Base-by-base conservation (phyloP, 176 grass and related monocot species). In the Oryza glaberrima region DNA sequence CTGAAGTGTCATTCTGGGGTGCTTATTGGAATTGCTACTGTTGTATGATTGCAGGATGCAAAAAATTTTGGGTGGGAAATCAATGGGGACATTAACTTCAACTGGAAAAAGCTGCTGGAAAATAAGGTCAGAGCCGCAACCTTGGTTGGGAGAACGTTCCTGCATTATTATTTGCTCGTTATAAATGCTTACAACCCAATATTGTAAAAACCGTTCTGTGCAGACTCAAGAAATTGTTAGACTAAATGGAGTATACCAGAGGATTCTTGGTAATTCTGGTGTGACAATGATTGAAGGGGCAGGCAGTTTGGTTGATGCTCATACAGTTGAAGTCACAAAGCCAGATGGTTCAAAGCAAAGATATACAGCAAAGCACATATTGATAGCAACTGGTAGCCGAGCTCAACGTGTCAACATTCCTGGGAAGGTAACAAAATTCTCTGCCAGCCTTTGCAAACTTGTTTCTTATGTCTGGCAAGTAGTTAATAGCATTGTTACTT, bases 211-310 rank as follows among this genome's bases (percentile, higher is more conserved):
- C 32, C 13, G 13, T 14, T 4, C 69, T 9, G 41, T 69, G 6
- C 49, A 98, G 96, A 95, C 93, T 77, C 90, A 86, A 58, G 96
- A 98, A 88, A 98, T 98, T 63, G 86, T 86, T 28, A 93, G 93
- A 75, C 70, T 98, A 56, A 98, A 98, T 65, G 96, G 83, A 74
- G 52, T 98, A 35, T 81, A 98, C 86, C 88, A 94, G 87, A 93
- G 91, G 41, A 72, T 98, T 19, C 74, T 98, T 47, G 11, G 70
- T 4, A 94, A 87, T 87, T 67, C 93, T 68, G 93, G 93, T 47
- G 96, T 98, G 73, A 90, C 81, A 19, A 87, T 95, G 81, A 86
- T 98, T 69, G 96, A 98, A 95, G 96, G 96, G n/a, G 89, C 87
- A 63, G 93, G 91, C 2, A 95, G 89, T 86, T 70, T 98, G 26